Conservation (phyloP, 2,329 filamentous ascomycete species). For the Fusarium begoniae region DNA sequence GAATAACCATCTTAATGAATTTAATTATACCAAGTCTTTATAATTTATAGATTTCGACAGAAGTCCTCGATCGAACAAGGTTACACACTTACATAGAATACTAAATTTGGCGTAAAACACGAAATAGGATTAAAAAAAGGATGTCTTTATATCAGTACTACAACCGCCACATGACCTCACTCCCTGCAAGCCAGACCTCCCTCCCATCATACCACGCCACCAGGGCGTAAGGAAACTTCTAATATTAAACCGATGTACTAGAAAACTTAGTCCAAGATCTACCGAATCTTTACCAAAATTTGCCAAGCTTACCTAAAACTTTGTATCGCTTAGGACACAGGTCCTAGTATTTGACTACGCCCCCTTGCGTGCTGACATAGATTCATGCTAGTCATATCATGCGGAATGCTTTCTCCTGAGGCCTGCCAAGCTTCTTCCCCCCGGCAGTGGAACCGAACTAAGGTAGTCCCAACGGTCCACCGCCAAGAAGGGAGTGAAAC, state of each 20-base stretch:
- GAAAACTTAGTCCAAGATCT: not conserved
- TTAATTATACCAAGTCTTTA: rapidly evolving
- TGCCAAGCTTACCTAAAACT: not conserved
- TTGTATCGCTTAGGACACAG: not conserved
- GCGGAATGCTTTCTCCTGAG: not conserved
- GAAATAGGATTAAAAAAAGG: not conserved
- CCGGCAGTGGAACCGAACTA: not conserved
- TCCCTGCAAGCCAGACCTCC: not conserved
- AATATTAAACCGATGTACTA: not conserved
- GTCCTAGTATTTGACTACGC: not conserved
- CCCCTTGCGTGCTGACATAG: not conserved
- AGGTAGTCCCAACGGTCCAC: not conserved
- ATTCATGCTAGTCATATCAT: not conserved
- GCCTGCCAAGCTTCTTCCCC: not conserved
- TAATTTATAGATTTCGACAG: rapidly evolving
- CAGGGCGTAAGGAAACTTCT: not conserved
- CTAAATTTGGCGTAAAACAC: not conserved
- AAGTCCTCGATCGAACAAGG: rapidly evolving
- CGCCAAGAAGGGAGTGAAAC: not conserved
- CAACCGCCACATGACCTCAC: not conserved
- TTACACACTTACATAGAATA: not conserved
- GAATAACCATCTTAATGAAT: rapidly evolving
- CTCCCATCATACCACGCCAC: not conserved
- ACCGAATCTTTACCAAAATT: not conserved
- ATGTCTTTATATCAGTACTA: too few species aligned